Base-by-base conservation (phyloP, 2,329 filamentous ascomycete species). In the Tolypocladium pustulatum region DNA sequence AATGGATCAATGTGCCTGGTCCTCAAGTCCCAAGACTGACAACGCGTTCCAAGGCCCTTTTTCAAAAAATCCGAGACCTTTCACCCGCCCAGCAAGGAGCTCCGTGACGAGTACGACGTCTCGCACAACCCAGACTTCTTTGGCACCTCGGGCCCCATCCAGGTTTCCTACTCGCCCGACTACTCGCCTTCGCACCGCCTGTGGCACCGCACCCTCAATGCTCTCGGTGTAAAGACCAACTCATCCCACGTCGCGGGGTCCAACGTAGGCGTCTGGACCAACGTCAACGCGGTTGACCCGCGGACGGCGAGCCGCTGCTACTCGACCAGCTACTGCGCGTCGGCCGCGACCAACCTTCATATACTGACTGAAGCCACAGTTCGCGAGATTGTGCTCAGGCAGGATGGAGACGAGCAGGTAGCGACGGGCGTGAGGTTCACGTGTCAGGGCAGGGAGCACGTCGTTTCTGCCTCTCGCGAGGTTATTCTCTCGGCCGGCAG, bases 401-500 rank as follows among this genome's bases (percentile, higher is more conserved):
- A 61, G n/a, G 27, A 60, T 13, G 59, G 60, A 20, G 32, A 56
- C 4, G 61, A 58, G 4, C 57, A 54, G 17, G 61, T 64, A 7
- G 68, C 73, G 3, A 71, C 71, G 0, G 73, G 72, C 3, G 65
- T 70, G 10, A 61, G 65, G 3, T 75, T 76, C 53, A 68, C 56
- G 2, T 62, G 75, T 56, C 68, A 71, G 54, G 79, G 79, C 4
- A 66, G 57, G 25, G 65, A 62, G 68, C 56, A 68, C 2, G 66
- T 66, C 6, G 75, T 78, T 53, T 65, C 70, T 9, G 78, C 73
- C 1, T 72, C 61, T 62, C 77, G 60, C 13, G 84, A 87, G 63
- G 76, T 86, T 13, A 77, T 88, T 41, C 68, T 88, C 2, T 79
- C 79, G 5, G 83, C 82, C 0, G 85, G 85, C 0, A 79, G 76